These are phyloP conservation scores for Colletotrichum sp. DNA, from an alignment of 2,329 filamentous ascomycete species.

Conservation along the genomic window DNA sequence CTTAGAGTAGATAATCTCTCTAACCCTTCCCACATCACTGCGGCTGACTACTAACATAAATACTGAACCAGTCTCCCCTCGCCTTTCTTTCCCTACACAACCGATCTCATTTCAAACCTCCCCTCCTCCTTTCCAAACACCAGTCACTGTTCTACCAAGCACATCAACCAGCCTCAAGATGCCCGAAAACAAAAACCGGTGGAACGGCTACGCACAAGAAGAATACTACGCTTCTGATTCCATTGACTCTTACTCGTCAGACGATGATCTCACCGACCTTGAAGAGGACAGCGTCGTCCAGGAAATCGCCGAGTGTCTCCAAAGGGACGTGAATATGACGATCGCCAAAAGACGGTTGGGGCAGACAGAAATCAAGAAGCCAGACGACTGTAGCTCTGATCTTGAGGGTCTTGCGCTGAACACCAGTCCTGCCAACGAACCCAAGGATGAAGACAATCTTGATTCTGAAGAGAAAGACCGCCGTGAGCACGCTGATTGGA, in stretches of 20 bases:
- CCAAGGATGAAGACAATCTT: background rate
- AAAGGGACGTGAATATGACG: background rate
- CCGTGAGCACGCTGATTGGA: background rate
- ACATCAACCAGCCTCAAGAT: background rate
- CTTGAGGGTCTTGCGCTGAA: background rate
- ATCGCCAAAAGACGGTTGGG: background rate
- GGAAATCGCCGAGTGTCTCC: background rate
- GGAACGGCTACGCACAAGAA: background rate
- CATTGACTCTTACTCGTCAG: background rate
- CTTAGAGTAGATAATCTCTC: background rate
- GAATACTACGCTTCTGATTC: background rate
- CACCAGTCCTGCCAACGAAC: background rate
- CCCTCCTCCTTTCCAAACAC: background rate
- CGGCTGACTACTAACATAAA: background rate
- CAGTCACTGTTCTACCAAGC: rapidly evolving
- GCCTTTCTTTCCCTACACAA: background rate
- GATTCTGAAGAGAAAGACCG: background rate
- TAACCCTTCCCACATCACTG: background rate
- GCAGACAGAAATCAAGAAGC: background rate
- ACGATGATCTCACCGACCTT: background rate
- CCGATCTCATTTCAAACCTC: too few relatives aligned
- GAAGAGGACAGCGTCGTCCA: background rate
- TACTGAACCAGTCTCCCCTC: background rate
- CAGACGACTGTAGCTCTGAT: background rate
- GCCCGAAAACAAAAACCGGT: rapidly evolving